phyloP scores from a whole-genome alignment of 257 asterid genomes.

The Mentha longifolia region DNA sequence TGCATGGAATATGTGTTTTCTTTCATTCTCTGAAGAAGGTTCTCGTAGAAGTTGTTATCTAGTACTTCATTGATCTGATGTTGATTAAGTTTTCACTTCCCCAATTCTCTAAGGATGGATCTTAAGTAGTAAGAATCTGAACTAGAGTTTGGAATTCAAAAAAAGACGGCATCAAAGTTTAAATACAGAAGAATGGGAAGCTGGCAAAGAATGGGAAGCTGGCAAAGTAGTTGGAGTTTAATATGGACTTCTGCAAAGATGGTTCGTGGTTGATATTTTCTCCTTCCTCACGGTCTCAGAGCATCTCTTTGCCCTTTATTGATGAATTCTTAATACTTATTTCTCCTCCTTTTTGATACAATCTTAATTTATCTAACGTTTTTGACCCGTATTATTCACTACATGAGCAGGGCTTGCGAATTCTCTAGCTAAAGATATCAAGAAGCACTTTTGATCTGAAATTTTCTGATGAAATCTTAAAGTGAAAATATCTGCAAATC shows the following conservation, averaged over 20 bases:
- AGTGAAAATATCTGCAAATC: neutral
- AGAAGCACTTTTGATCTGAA: neutral
- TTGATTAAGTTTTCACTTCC: neutral
- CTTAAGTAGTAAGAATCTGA: neutral
- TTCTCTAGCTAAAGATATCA: neutral
- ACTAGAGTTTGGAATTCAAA: conserved; percentile 56
- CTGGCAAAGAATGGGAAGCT: too few species aligned
- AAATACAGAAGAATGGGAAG: conserved; percentile 39
- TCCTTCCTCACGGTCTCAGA: neutral
- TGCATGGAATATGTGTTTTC: too few species aligned
- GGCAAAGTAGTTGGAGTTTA: conserved; percentile 42
- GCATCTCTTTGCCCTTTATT: neutral
- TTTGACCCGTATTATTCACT: neutral
- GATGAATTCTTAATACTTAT: neutral
- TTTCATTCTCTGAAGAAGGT: too few species aligned
- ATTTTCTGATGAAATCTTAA: neutral
- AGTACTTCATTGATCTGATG: neutral
- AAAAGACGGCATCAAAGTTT: conserved; percentile 31
- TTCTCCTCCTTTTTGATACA: neutral
- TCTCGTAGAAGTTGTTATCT: too few species aligned
- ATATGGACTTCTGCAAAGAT: conserved; percentile 6
- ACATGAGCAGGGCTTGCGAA: neutral
- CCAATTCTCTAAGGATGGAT: neutral
- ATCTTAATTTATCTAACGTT: neutral
- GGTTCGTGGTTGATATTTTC: neutral